Base-by-base conservation (phyloP, 805 yeast species). In the Spathaspora hagerdaliae region DNA sequence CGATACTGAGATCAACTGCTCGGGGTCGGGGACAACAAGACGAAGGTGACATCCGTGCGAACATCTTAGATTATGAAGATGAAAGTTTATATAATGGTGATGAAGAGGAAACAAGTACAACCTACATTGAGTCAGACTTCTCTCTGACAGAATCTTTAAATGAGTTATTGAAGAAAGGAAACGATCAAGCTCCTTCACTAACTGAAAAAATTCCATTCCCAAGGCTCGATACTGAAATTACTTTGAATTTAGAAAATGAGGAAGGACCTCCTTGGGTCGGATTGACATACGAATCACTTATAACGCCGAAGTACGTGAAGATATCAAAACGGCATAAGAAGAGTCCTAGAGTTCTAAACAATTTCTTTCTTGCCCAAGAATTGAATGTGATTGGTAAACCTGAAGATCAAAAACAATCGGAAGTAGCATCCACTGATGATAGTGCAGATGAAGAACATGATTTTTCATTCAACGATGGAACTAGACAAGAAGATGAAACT, bases 301-400 rank as follows among this genome's bases (percentile, higher is more conserved):
- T 66, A 31, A 65, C 75, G 32, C 85, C 88, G n/a, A 77, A 73
- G 46, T 78, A 82, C 58, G 67, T 81, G 37, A 78, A 74, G 54
- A 64, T 75, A 7, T 70, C 70, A 50, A 73, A 73, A 46, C 75
- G 70, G 48, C 71, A 77, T 42, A 72, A 69, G 44, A 65, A 68
- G 32, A 63, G 81, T 26, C 77, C 77, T 3, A 65, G 66, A 35
- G 67, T 73, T 6, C 67, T 79, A 46, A 69, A 74, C 45, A 71
- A 82, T 50, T 58, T 83, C 45, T 82, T 84, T 45, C 58, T 84
- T 35, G 86, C 88, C 0, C 92, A 85, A 57, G 89, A 84, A 56
- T 60, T 83, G 46, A 43, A 42, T 43, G 26, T 33, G 32, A 34
- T 15, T 9, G 26, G 11, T 26, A 40, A 45, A 10, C 51, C 31